phyloP scores from a whole-genome alignment of 2,329 filamentous ascomycete species.

The Byssochlamys sp. region DNA sequence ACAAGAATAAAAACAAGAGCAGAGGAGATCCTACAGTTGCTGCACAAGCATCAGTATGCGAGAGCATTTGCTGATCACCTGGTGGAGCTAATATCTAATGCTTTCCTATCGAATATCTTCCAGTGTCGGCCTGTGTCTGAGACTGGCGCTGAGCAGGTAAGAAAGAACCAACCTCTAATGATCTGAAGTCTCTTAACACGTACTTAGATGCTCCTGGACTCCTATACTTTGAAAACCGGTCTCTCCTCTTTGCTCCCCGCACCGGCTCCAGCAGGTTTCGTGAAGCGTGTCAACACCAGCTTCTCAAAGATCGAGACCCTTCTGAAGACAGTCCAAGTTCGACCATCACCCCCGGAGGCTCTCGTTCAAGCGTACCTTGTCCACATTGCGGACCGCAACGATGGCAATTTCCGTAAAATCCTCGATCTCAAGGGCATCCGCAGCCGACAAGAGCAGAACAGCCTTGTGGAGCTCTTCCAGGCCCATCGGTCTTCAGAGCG shows the following conservation, averaged over 20 bases:
- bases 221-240: conserved; percentile 56
- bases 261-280: conserved; percentile 56
- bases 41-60: conserved; percentile 88
- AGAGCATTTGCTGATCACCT: conserved; percentile 90
- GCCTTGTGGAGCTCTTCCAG: conserved; percentile 83
- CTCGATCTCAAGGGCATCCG: conserved; percentile 89
- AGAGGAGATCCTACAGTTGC: conserved; percentile 62
- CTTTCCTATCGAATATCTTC: conserved; percentile 74
- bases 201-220: conserved; percentile 79
- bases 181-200: conserved; percentile 2
- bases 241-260: conserved; percentile 44
- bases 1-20: conserved; percentile 61
- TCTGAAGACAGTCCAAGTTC: conserved; percentile 92
- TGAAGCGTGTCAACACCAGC: conserved; percentile 73
- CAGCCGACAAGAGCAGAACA: conserved; percentile 65
- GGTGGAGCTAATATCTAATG: conserved; percentile 73
- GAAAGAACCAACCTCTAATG: conserved; percentile 4
- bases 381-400: conserved; percentile 86
- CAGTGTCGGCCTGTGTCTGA: conserved; percentile 86
- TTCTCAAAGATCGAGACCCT: conserved; percentile 84
- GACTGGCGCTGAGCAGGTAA: conserved; percentile 80
- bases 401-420: conserved; percentile 91
- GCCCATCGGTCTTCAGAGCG: conserved; percentile 61
- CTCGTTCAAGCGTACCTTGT: conserved; percentile 95
- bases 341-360: conserved; percentile 79